These are phyloP conservation scores for Phytophthora lateralis DNA, from an alignment of 352 stramenopile species.

Conservation along the genomic window DNA sequence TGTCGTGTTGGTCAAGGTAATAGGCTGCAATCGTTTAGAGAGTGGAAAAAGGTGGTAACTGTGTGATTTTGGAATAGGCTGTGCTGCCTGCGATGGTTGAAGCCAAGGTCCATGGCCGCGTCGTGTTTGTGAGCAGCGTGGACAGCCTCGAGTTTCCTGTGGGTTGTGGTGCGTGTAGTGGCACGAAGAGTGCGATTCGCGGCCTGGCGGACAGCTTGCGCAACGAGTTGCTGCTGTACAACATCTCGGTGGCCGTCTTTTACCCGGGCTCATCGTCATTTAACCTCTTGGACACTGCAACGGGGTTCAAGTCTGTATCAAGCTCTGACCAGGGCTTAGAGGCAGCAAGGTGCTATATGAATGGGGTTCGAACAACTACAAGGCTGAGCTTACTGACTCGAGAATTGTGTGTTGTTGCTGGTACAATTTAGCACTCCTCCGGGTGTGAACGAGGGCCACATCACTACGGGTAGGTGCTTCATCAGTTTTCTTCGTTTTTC, in stretches of 20 bases:
- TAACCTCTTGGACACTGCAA: constrained; percentile 24
- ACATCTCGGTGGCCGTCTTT: constrained; percentile 84
- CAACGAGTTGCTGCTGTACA: constrained; percentile 74
- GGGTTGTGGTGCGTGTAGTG: constrained; percentile 90
- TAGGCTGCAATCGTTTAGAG: neutral
- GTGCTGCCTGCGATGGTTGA: constrained; percentile 68
- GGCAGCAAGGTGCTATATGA: constrained; percentile 13
- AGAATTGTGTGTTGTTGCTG: neutral
- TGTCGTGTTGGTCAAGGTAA: constrained; percentile 61
- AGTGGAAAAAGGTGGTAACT: constrained; percentile 2
- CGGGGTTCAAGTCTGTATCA: constrained; percentile 4
- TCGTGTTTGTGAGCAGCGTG: constrained; percentile 67
- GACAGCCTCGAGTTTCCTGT: constrained; percentile 63
- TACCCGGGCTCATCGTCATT: constrained; percentile 81
- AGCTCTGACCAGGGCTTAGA: constrained; percentile 5
- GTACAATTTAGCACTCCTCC: constrained; percentile 15
- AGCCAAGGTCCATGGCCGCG: constrained; percentile 38
- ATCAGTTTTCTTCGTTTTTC: neutral
- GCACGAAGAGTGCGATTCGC: constrained; percentile 90
- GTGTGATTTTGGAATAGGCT: constrained; percentile 22
- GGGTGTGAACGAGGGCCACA: constrained; percentile 12
- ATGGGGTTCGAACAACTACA: neutral
- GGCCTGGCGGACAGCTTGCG: constrained; percentile 92
- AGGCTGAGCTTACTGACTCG: neutral
- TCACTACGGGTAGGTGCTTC: constrained; percentile 22